Evolutionary conservation across 1,139 yeast species (phyloP).

Genomic region (Yamadazyma atlantica): DNA sequence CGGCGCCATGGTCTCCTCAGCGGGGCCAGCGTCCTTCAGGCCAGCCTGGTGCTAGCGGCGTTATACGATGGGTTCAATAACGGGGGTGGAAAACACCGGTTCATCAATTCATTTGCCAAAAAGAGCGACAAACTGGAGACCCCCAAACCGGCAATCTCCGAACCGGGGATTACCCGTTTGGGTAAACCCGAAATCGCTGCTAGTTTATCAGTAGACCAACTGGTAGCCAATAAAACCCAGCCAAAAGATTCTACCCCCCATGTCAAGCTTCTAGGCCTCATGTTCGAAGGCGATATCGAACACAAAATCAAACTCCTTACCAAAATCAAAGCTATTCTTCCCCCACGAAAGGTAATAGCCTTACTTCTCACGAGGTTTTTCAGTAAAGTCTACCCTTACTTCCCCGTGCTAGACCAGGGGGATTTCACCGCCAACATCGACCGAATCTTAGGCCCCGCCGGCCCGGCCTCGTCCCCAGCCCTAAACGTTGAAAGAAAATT

Average conservation of each 20-base stretch:
- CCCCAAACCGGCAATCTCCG: not conserved
- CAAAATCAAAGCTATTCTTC: conserved; percentile 42
- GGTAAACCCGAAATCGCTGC: not conserved
- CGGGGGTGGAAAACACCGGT: conserved; percentile 6
- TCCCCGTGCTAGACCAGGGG: conserved; percentile 48
- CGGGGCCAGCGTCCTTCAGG: conserved; percentile 30
- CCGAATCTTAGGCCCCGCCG: conserved; percentile 25
- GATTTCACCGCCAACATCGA: conserved; percentile 21
- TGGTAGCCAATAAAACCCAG: conserved; percentile 8
- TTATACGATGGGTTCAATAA: conserved; percentile 10
- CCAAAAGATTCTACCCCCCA: no score
- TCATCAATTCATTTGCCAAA: conserved; percentile 5
- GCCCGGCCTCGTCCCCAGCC: conserved; percentile 15
- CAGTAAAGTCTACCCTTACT: conserved; percentile 41
- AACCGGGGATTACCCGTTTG: not conserved
- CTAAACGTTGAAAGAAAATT: conserved; percentile 27
- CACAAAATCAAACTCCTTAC: conserved; percentile 27
- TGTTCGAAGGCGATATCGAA: conserved; percentile 34
- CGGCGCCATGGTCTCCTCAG: conserved; percentile 35
- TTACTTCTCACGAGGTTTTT: conserved; percentile 45
- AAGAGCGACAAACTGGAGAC: not conserved
- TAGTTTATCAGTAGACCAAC: not conserved
- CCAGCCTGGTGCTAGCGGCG: conserved; percentile 22
- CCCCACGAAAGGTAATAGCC: conserved; percentile 45
- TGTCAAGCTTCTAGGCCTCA: conserved; percentile 32